Evolutionary conservation across 2,329 filamentous ascomycete species (phyloP), one percentile per base, ranked within the genome.

Genomic region (Penicillium sumatraense): DNA sequence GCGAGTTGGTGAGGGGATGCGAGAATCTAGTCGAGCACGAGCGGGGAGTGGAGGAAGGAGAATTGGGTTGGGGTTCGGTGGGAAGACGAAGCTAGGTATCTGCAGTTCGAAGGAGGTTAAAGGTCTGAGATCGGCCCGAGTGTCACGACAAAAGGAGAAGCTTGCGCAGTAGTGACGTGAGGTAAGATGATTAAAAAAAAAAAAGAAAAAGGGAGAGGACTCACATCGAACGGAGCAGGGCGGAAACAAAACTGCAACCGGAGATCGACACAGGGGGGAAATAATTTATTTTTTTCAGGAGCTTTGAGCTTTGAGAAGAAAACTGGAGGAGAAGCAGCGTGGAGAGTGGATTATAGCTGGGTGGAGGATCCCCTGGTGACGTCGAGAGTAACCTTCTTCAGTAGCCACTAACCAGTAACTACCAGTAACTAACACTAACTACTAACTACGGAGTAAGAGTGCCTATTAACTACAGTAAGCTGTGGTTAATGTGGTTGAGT

Each of bases 161-260:
- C 68, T 68, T 67, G 69, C 69, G 68, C 69, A 71, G 54, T 62
- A 68, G 67, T 72, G 69, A 71, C 70, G 69, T 71, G 64, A 60
- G 57, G 14, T 57, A 59, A 42, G 44, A 41, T n/a, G n/a, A n/a
- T n/a, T n/a, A 47, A 38, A 26, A 24, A 21, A 42, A 29, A 21
- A 33, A 38, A 47, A 45, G 44, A 24, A 52, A 35, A 51, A 23
- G 38, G 27, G 27, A 18, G 18, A 18, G 10, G 5, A 23, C 46
- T 42, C 29, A 46, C 18, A 20, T 46, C 14, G 49, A 57, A 14
- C 64, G 65, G 66, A 61, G 62, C 61, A 58, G 58, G 58, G 62
- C 68, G 68, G 68, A 70, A 68, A 56, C 21, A 54, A 29, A 46
- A 29, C 41, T 57, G 57, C 57, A 59, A 59, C 57, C 57, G 53